Evolutionary conservation across 176 grass and related monocot genomes (phyloP).

Genomic region (Poa pratensis): DNA sequence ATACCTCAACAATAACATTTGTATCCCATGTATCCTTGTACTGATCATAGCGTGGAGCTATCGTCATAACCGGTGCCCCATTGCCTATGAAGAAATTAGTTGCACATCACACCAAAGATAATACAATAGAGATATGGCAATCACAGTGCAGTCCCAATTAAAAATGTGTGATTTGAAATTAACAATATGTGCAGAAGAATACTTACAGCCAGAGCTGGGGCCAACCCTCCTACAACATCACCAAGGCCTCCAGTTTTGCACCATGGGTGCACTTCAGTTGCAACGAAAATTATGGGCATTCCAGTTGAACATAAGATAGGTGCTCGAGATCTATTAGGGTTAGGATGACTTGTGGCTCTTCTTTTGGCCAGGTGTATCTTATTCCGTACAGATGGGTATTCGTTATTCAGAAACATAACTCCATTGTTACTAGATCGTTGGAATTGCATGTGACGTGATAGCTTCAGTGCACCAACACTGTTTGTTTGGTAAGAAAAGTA

Average conservation of each 20-base stretch:
- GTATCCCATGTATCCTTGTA: conserved; percentile 81
- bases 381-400: neutral
- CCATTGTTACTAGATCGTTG: conserved; percentile 30
- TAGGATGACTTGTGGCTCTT: conserved; percentile 29
- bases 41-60: conserved; percentile 77
- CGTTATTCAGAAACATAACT: conserved; percentile 41
- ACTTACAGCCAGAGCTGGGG: conserved; percentile 64
- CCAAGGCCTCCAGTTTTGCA: conserved; percentile 83
- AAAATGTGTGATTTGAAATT: neutral
- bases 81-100: conserved; percentile 51
- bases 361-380: conserved; percentile 28
- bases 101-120: conserved; percentile 24
- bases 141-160: neutral
- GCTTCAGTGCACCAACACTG: conserved; percentile 31
- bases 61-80: conserved; percentile 74
- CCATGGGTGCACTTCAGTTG: conserved; percentile 71
- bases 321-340: conserved; percentile 24
- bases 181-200: neutral
- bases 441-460: conserved; percentile 41
- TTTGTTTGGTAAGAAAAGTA: conserved; percentile 44
- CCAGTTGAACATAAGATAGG: conserved; percentile 58
- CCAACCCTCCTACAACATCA: conserved; percentile 69
- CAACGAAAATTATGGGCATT: conserved; percentile 58
- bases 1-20: conserved; percentile 60
- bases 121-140: conserved; percentile 1